Base-by-base conservation (phyloP, 1,284 basidiomycete species). In the Volvariella surrecta region DNA sequence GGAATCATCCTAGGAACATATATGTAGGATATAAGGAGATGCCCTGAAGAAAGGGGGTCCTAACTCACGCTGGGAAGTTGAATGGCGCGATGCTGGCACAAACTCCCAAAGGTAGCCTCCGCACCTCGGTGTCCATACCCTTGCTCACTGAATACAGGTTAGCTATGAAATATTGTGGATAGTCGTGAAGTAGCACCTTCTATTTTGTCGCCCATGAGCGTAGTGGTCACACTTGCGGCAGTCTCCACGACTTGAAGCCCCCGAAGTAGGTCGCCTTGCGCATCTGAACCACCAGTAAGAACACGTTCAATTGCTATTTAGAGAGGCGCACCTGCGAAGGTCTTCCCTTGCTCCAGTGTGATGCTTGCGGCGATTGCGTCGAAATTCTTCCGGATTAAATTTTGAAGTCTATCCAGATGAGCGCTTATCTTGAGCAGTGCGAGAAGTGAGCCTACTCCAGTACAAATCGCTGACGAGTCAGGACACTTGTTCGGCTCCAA, bases 71-170 rank as follows among this genome's bases (percentile, higher is more conserved):
- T 44, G 89, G 90, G 64, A 93, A 94, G 61, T 94, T 94, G 71
- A 93, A 95, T 7, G 93, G 93, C 20, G 88, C 82, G 37, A 96
- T 81, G 51, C 92, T 83, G 47, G 88, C 76, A 50, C 85, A 89
- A 30, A 89, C 84, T 49, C 87, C 86, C 16, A 92, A 66, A 3
- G 89, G 87, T 28, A 89, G 62, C 48, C 79, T 77, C 37, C 91
- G 76, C 17, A 84, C 83, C 48, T 89, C 83, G 7, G 95, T 98
- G 60, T 98, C 95, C 95, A 98, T 99, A 58, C 97, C 93, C 63
- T 84, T 92, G 63, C 88, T 89, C 6, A 95, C 91, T 85, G 48
- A 11, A 41, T 20, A 40, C n/a, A 39, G 47, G 28, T 18, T 37
- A 49, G 32, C 31, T 21, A 21, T 43, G 30, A 30, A 34, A 19